phyloP scores from a whole-genome alignment of 495 filamentous ascomycete species.

The Aspergillus leporis region DNA sequence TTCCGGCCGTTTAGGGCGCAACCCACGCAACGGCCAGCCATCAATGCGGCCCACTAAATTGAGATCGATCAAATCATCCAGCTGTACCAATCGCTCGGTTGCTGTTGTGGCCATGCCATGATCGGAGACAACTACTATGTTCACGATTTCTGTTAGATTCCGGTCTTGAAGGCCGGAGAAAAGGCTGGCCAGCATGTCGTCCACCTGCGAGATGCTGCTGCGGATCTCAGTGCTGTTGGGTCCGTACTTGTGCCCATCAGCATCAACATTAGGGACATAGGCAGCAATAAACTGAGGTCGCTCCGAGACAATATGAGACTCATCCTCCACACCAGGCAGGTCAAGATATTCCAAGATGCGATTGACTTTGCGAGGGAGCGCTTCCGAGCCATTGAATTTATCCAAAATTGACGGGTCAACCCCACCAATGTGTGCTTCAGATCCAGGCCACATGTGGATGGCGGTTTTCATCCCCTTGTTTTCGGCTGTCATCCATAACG shows the following conservation, averaged over 20 bases:
- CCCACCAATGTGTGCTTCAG: slow-evolving; percentile 70
- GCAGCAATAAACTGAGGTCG: slow-evolving; percentile 90
- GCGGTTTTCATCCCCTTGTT: slow-evolving; percentile 70
- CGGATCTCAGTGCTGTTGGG: slow-evolving; percentile 92
- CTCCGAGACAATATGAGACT: slow-evolving; percentile 25
- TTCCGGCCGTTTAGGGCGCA: slow-evolving; percentile 69
- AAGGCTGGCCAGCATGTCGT: slow-evolving; percentile 73
- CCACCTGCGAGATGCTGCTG: slow-evolving; percentile 69
- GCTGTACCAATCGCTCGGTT: slow-evolving; percentile 76
- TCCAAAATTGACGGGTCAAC: slow-evolving; percentile 76
- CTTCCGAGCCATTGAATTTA: slow-evolving; percentile 76
- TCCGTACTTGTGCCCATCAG: slow-evolving; percentile 81
- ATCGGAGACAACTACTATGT: slow-evolving; percentile 96
- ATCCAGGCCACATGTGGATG: slow-evolving; percentile 99
- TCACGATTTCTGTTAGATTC: slow-evolving; percentile 86
- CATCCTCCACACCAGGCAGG: slow-evolving; percentile 65
- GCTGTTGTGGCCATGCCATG: slow-evolving; percentile 97
- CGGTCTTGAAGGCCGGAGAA: slow-evolving; percentile 75
- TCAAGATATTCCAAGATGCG: slow-evolving; percentile 80
- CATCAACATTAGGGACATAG: slow-evolving; percentile 90
- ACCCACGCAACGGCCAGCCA: slow-evolving; percentile 90
- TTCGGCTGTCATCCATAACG: slow-evolving; percentile 91
- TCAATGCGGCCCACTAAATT: slow-evolving; percentile 77
- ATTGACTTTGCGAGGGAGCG: slow-evolving; percentile 69
- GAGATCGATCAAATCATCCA: slow-evolving; percentile 86